Conservation (phyloP, 2,329 filamentous ascomycete species). For the Fusarium sp. region DNA sequence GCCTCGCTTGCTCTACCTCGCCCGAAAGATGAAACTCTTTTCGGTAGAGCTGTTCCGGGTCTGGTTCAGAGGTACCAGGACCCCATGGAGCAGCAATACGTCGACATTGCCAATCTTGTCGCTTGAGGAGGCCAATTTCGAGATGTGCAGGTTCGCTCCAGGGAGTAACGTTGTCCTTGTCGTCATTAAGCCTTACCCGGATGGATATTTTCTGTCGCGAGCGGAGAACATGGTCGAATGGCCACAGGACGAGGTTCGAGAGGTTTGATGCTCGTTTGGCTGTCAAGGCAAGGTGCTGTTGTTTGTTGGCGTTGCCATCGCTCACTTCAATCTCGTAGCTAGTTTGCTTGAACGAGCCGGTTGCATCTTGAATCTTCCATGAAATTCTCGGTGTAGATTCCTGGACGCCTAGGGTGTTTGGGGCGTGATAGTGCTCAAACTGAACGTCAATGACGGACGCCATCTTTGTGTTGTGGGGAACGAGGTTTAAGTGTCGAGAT, state of each 20-base stretch:
- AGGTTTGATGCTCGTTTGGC: neutral
- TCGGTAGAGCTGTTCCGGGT: constrained; percentile 24
- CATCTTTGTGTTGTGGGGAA: neutral
- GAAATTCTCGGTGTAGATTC: constrained; percentile 16
- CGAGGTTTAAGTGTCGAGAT: neutral
- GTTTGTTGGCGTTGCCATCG: neutral
- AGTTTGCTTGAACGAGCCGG: neutral
- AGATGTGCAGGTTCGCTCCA: constrained; percentile 35
- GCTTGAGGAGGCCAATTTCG: constrained; percentile 46
- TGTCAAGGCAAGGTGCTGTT: neutral
- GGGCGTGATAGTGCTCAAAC: constrained; percentile 21
- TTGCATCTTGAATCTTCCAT: constrained; percentile 11
- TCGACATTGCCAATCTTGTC: constrained; percentile 44
- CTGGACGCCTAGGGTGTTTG: constrained; percentile 15
- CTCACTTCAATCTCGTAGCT: constrained; percentile 28
- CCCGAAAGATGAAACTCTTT: constrained; percentile 11
- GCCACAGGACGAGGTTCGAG: constrained; percentile 23
- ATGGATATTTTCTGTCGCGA: constrained; percentile 23
- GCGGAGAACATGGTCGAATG: constrained; percentile 6
- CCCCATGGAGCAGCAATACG: constrained; percentile 41
- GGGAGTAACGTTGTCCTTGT: neutral
- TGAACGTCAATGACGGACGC: constrained; percentile 7
- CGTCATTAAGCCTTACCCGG: constrained; percentile 14
- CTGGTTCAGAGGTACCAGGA: constrained; percentile 35
- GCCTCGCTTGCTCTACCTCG: constrained; percentile 41